Evolutionary conservation across 164 flowering plant genomes (phyloP).

Genomic region (Magnolia kwangsiensis): DNA sequence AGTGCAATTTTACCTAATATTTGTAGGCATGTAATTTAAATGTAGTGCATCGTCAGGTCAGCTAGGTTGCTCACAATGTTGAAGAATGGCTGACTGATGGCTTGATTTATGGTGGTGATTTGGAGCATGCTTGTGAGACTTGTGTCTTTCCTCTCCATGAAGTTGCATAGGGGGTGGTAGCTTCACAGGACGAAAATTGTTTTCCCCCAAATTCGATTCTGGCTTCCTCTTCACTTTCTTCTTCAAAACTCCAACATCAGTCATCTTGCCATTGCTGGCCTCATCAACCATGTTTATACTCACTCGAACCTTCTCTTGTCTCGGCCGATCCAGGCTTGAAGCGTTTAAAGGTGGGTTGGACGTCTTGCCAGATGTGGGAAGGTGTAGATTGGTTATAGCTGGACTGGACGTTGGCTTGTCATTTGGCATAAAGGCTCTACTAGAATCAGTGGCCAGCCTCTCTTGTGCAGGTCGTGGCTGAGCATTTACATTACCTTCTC

Average conservation of each 20-base stretch:
- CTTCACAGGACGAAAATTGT: slow-evolving; percentile 2
- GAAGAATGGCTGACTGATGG: background rate
- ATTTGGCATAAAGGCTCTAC: background rate
- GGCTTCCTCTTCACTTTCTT: slow-evolving; percentile 18
- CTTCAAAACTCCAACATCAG: slow-evolving; percentile 12
- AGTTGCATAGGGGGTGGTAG: background rate
- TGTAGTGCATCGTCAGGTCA: background rate
- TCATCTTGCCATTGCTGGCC: background rate
- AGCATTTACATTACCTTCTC: slow-evolving; percentile 10
- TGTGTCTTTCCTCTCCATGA: slow-evolving; percentile 1
- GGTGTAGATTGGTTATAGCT: too few species aligned
- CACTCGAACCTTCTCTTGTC: slow-evolving; percentile 11
- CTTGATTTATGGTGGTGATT: background rate
- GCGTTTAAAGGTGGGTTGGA: slow-evolving; percentile 1
- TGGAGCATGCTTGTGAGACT: background rate
- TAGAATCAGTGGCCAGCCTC: slow-evolving; percentile 2
- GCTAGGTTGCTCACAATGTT: background rate
- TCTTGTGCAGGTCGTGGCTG: slow-evolving; percentile 15
- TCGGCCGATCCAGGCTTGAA: slow-evolving; percentile 2
- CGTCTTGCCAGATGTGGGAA: background rate
- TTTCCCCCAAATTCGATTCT: slow-evolving; percentile 14
- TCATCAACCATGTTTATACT: slow-evolving; percentile 7
- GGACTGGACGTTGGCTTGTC: slow-evolving; percentile 7
- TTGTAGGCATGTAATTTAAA: too few species aligned
- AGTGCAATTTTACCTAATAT: too few species aligned